Percentiles rank a stretch among this genome's conserved stretches.
Evolutionary conservation across 352 stramenopile genomes (phyloP).

Genomic region (Blastocystis sp.): DNA sequence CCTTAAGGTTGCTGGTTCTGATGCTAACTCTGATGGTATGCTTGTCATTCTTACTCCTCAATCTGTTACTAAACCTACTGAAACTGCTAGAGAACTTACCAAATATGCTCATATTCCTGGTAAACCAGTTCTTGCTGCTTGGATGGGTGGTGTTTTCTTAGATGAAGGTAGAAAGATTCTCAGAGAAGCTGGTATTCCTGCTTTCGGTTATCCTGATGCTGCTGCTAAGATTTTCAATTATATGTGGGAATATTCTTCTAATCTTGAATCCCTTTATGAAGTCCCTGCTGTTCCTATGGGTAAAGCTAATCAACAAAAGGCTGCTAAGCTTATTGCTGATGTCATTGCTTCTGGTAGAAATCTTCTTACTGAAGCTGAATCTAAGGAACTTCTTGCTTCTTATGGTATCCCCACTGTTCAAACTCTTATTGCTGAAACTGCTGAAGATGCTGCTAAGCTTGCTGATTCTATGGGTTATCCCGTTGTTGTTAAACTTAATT

Average conservation of each 20-base stretch:
- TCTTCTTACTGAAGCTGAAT: constrained; percentile 26
- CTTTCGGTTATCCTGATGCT: constrained; percentile 43
- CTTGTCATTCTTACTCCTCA: constrained; percentile 46
- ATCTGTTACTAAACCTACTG: constrained; percentile 44
- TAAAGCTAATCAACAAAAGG: not conserved
- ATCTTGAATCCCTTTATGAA: constrained; percentile 13
- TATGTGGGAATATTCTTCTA: constrained; percentile 14
- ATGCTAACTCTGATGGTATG: constrained; percentile 43
- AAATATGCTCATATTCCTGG: constrained; percentile 41
- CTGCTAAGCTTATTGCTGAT: constrained; percentile 15
- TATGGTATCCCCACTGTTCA: constrained; percentile 29
- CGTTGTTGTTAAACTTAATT: constrained; percentile 33
- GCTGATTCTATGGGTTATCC: constrained; percentile 25
- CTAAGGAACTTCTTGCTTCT: constrained; percentile 16
- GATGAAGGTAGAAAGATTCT: constrained; percentile 42
- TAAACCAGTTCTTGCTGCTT: constrained; percentile 45
- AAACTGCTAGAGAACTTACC: constrained; percentile 42
- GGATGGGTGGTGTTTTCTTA: constrained; percentile 43
- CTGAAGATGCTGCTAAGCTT: constrained; percentile 11
- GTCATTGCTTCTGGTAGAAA: constrained; percentile 1
- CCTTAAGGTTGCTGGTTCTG: constrained; percentile 40
- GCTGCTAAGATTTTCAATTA: constrained; percentile 38
- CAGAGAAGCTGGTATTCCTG: constrained; percentile 41
- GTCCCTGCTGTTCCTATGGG: constrained; percentile 3
- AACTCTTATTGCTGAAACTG: constrained; percentile 22